Percentiles rank a stretch among this genome's conserved stretches.
Evolutionary conservation across 2,329 filamentous ascomycete species (phyloP).

Genomic region (Phoma sp.): DNA sequence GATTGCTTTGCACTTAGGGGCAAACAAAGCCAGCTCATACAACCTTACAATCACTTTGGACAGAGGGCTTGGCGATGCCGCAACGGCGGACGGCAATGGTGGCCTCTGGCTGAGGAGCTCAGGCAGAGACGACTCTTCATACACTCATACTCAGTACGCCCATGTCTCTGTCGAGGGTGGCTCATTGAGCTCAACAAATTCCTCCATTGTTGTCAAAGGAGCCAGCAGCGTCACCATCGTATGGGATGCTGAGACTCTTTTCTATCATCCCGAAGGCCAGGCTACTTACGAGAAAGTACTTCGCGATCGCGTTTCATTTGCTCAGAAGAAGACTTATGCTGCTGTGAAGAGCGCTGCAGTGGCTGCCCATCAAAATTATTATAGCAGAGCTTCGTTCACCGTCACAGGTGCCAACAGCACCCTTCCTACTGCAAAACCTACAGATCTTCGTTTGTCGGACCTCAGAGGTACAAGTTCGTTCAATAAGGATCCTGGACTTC

Average conservation of each 20-base stretch:
- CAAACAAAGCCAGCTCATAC: slow-evolving; percentile 20
- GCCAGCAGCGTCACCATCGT: neutral
- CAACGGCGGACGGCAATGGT: neutral
- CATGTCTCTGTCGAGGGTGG: neutral
- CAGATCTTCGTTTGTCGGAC: neutral
- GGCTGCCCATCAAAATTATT: neutral
- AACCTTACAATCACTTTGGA: slow-evolving; percentile 38
- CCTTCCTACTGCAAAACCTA: neutral
- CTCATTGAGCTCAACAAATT: neutral
- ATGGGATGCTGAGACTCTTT: neutral
- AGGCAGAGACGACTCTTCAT: neutral
- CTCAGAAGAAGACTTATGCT: neutral
- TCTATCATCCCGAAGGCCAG: neutral
- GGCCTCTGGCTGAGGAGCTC: slow-evolving; percentile 48
- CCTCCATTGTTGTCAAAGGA: neutral
- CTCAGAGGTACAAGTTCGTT: neutral
- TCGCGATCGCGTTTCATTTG: neutral
- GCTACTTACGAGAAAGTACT: neutral
- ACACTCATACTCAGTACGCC: neutral
- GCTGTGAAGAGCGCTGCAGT: neutral
- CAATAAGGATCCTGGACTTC: slow-evolving; percentile 24
- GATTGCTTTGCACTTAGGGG: slow-evolving; percentile 44
- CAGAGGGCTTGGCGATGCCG: neutral
- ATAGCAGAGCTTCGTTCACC: neutral
- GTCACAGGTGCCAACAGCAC: neutral